A percentile compares a stretch with the other conserved stretches of the same genome.
Evolutionary conservation across 2,329 filamentous ascomycete genomes (phyloP).

Genomic region (Ophiocordyceps camponoti-leonardi): DNA sequence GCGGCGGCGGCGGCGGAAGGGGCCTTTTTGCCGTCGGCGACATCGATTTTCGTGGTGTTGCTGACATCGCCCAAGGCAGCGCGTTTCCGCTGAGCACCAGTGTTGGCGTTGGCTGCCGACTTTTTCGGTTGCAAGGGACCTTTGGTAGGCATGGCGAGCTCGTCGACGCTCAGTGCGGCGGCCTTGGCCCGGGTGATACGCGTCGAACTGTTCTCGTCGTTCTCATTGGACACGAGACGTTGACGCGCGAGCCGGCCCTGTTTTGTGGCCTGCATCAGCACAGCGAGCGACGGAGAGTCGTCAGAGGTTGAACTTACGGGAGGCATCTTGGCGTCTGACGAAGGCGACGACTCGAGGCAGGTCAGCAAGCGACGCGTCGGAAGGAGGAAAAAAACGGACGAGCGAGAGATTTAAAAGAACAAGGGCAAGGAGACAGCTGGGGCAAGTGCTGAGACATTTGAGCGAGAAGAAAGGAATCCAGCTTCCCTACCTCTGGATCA

Average conservation of each 20-base stretch:
- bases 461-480: slow-evolving; percentile 9
- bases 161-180: slow-evolving; percentile 53
- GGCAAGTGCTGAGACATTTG: slow-evolving; percentile 13
- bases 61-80: slow-evolving; percentile 84
- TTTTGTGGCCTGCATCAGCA: slow-evolving; percentile 45
- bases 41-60: slow-evolving; percentile 74
- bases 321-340: slow-evolving; percentile 36
- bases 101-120: slow-evolving; percentile 30
- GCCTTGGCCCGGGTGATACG: slow-evolving; percentile 89
- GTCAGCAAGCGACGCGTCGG: neutral
- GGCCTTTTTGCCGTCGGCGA: slow-evolving; percentile 57
- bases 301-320: slow-evolving; percentile 33
- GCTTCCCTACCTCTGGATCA: slow-evolving; percentile 17
- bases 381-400: neutral
- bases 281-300: slow-evolving; percentile 72
- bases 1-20: slow-evolving; percentile 20
- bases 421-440: slow-evolving; percentile 15
- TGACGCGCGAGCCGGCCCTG: slow-evolving; percentile 54
- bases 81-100: slow-evolving; percentile 48
- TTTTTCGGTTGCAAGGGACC: slow-evolving; percentile 59
- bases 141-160: slow-evolving; percentile 36
- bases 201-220: slow-evolving; percentile 80
- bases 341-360: slow-evolving; percentile 47
- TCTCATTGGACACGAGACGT: slow-evolving; percentile 74
- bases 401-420: slow-evolving; percentile 10